A percentile compares a stretch with the other conserved stretches of the same genome.
These are phyloP conservation scores for Azolla pinnata DNA, from an alignment of 75 land plant genomes.

Conservation along the genomic window DNA sequence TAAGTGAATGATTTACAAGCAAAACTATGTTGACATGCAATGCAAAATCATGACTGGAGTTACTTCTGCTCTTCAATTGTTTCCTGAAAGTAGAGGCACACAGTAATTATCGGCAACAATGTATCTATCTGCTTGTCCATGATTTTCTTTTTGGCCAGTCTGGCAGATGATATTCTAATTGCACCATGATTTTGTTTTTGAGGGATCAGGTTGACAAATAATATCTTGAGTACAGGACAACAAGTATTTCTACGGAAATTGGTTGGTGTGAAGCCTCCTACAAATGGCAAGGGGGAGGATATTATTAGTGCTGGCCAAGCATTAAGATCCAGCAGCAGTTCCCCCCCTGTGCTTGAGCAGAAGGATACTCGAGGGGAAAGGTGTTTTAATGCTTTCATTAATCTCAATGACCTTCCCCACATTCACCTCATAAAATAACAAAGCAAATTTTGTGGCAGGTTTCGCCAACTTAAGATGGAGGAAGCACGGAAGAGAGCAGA, in stretches of 20 bases:
- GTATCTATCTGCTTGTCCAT: background rate
- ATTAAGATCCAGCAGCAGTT: conserved; percentile 16
- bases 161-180: background rate
- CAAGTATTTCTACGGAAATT: conserved; percentile 79
- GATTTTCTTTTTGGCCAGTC: background rate
- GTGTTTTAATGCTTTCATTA: conserved; percentile 15
- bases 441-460: conserved; percentile 24
- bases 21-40: too few species aligned
- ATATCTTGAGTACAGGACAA: conserved; percentile 82
- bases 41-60: too few species aligned
- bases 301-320: conserved; percentile 32
- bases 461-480: conserved; percentile 69
- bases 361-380: conserved; percentile 18
- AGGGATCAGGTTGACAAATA: conserved; percentile 99
- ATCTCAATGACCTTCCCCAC: background rate
- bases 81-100: background rate
- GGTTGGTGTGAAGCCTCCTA: conserved; percentile 64
- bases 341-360: conserved; percentile 10
- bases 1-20: too few species aligned
- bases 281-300: conserved; percentile 20
- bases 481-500: conserved; percentile 57
- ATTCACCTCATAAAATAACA: background rate
- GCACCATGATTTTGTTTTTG: background rate
- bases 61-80: background rate
- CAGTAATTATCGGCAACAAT: background rate